Base-by-base conservation (phyloP, 768 basidiomycete genomes). In the Rhizopogon salebrosus region DNA sequence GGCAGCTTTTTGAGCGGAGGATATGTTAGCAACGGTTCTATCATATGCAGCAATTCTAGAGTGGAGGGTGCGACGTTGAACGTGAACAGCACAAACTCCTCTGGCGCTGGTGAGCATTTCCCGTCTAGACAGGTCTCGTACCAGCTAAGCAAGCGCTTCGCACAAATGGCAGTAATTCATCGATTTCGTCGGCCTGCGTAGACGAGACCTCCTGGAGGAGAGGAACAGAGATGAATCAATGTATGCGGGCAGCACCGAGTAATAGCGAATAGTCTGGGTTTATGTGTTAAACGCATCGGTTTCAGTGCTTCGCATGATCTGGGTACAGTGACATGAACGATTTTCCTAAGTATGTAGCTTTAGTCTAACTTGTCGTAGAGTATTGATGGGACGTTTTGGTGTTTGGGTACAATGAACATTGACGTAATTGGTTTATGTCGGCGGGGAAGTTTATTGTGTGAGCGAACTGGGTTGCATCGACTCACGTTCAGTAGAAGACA, bases 201-300 rank as follows among this genome's bases (percentile, higher is more conserved):
- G 20, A 31, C 20, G 13, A 22, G 20, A 14, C 14, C 31, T 31
- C 34, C 27, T 35, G 34, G 34, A 5, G 9, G 26, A 45, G 13
- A 45, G 22, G 14, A 20, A 34, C 22, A 16, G 22, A 4, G 66
- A 63, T 31, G 60, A 67, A 55, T 80, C 79, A 5, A 75, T 78
- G 51, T 80, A 74, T 7, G 68, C 57, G 0, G 78, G 77, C 5
- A 75, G 61, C 4, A 72, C 52, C 9, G 70, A 73, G 10, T 31
- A 31, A 31, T 31, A 31, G 3, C 11, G 10, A n/a, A 31, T 31
- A 31, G 29, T 10, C 7, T 31, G 29, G 8, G 29, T 31, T 10
- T 10, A 2, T 31, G 3, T 10, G 8, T 31, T 31, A 10, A 31
- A 31, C 29, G 29, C 10, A 31, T 31, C 29, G 11, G 29, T 31